Base-by-base conservation (phyloP, 2,329 filamentous ascomycete genomes). In the Acrocalymma vagum region DNA sequence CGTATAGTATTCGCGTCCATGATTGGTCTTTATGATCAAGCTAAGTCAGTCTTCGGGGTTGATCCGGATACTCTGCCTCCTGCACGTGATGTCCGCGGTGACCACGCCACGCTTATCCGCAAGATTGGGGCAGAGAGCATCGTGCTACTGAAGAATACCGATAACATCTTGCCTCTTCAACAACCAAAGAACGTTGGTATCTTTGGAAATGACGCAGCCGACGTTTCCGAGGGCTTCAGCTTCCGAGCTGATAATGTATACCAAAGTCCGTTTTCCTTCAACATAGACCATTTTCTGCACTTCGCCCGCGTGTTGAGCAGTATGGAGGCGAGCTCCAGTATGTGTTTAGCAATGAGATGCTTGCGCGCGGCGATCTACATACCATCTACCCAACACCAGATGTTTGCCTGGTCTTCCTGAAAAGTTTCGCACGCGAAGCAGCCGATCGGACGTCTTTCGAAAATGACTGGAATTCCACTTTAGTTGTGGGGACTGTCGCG, bases 341-440 rank as follows among this genome's bases (percentile, higher is more conserved):
- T n/a, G n/a, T n/a, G n/a, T n/a, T n/a, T n/a, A n/a, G n/a, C n/a
- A n/a, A n/a, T n/a, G n/a, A n/a, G n/a, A n/a, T n/a, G n/a, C n/a
- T n/a, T n/a, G n/a, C n/a, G n/a, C n/a, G n/a, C n/a, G n/a, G n/a
- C n/a, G n/a, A n/a, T n/a, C n/a, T n/a, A n/a, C n/a, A n/a, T n/a
- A 53, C 53, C 6, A 46, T 64, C 8, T 63, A 62, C 21, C 54
- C 55, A 21, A 60, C 58, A 14, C 45, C 72, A 3, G 70, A 75
- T 6, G 77, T 79, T 5, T 73, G 48, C 55, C 64, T 84, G 4
- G 80, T 84, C 11, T 82, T 84, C 64, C 69, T 83, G 41, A 84
- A 84, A 75, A 78, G 58, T 9, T 77, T 67, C 50, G 73, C 74
- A 1, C 65, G 65, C 0, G 76, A 63, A 18, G 48, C 48, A 29